Conservation (phyloP, 371 early-diverging fungal species). For the Haplosporangium sp. region DNA sequence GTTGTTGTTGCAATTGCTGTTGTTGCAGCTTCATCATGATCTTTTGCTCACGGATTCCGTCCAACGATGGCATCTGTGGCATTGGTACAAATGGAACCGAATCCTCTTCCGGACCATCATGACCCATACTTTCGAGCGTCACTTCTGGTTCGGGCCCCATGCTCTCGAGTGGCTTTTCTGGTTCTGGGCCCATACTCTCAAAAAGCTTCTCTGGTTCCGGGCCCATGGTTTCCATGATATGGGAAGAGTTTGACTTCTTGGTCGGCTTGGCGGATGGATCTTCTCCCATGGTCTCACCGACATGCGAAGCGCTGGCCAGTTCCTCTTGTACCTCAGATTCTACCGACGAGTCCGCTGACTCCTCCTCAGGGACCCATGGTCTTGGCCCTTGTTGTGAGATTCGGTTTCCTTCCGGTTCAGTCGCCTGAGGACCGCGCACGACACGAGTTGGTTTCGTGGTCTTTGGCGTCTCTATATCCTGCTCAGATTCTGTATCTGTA, state of each 20-base stretch:
- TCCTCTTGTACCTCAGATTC: slow-evolving; percentile 37
- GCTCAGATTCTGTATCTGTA: slow-evolving; percentile 37
- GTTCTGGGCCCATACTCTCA: slow-evolving; percentile 54
- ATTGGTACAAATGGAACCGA: slow-evolving; percentile 32
- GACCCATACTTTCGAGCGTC: slow-evolving; percentile 49
- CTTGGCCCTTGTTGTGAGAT: slow-evolving; percentile 50
- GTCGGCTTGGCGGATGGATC: neutral
- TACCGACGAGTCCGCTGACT: slow-evolving; percentile 10
- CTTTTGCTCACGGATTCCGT: slow-evolving; percentile 44
- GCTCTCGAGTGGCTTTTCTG: slow-evolving; percentile 44
- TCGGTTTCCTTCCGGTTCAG: slow-evolving; percentile 23
- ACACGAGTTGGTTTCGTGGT: slow-evolving; percentile 32
- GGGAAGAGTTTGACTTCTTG: slow-evolving; percentile 8
- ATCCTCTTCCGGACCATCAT: slow-evolving; percentile 31
- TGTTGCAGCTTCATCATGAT: slow-evolving; percentile 31
- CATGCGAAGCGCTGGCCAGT: slow-evolving; percentile 16
- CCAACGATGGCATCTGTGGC: slow-evolving; percentile 47
- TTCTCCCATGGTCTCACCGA: slow-evolving; percentile 50
- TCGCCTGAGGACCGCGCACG: slow-evolving; percentile 47
- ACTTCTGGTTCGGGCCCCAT: slow-evolving; percentile 49
- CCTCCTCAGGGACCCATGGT: slow-evolving; percentile 43
- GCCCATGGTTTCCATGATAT: slow-evolving; percentile 21
- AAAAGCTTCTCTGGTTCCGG: slow-evolving; percentile 40
- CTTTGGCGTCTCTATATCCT: slow-evolving; percentile 39
- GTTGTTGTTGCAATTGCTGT: slow-evolving; percentile 25